Conservation (phyloP, 192 early-diverging fungal species). For the Rhizoclosmatium globosum region DNA sequence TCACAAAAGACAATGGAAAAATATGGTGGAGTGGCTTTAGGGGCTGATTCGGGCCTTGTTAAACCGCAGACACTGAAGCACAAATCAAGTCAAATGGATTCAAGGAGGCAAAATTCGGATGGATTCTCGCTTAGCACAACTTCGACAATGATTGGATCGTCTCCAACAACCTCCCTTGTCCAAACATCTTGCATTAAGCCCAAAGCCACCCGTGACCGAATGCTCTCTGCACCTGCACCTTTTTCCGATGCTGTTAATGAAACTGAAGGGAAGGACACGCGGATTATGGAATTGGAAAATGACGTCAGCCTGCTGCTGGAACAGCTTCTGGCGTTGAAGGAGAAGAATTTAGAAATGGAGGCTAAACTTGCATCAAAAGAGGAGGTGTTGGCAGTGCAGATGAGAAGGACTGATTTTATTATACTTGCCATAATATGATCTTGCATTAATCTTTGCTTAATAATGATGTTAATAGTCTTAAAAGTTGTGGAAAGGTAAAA, state of each 20-base stretch:
- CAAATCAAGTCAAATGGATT: neutral
- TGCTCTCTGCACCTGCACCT: neutral
- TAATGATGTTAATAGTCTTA: too few species aligned
- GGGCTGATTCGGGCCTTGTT: too few species aligned
- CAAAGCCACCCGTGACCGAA: neutral
- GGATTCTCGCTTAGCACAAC: neutral
- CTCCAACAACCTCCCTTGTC: neutral
- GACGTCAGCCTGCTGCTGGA: conserved; percentile 34
- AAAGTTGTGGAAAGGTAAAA: too few species aligned
- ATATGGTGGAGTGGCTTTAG: neutral
- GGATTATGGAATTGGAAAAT: conserved; percentile 34
- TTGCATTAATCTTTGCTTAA: too few species aligned
- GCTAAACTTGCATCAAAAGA: conserved; percentile 14
- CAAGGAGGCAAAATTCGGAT: neutral
- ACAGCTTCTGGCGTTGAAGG: conserved; percentile 26
- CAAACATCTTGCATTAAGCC: neutral
- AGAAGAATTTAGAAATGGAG: conserved; percentile 33
- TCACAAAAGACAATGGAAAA: neutral
- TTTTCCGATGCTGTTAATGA: neutral
- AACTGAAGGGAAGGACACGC: conserved; percentile 5
- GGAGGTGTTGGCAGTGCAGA: conserved; percentile 5
- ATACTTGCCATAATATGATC: too few species aligned
- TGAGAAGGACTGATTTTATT: too few species aligned
- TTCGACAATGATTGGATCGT: neutral
- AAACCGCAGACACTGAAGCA: too few species aligned